A percentile compares a stretch with the other conserved stretches of the same genome.
Conservation (phyloP, 2,329 filamentous ascomycete species). For the Amylocarpus encephaloides region DNA sequence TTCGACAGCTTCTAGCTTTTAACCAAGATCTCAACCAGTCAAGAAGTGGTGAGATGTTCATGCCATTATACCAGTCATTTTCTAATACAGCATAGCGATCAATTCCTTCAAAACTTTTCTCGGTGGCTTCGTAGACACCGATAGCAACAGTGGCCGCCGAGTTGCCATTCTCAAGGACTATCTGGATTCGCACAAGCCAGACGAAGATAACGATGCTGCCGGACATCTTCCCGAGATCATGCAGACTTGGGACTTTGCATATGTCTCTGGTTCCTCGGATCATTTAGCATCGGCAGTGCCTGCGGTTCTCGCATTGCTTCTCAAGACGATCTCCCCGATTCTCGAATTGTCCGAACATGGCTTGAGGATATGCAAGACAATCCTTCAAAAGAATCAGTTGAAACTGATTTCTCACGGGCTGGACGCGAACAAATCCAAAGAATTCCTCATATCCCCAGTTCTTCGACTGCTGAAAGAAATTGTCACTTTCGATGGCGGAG, state of each 20-base stretch:
- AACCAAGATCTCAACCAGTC: slow-evolving; percentile 62
- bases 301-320: slow-evolving; percentile 72
- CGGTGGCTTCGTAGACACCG: slow-evolving; percentile 53
- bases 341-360: slow-evolving; percentile 72
- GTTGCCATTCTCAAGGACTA: slow-evolving; percentile 62
- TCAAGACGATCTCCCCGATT: slow-evolving; percentile 69
- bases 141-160: slow-evolving; percentile 42
- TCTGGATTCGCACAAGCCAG: slow-evolving; percentile 48
- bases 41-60: slow-evolving; percentile 50
- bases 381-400: slow-evolving; percentile 74
- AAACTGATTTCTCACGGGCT: slow-evolving; percentile 75
- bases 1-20: slow-evolving; percentile 63
- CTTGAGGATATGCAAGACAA: slow-evolving; percentile 69
- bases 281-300: slow-evolving; percentile 73
- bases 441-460: slow-evolving; percentile 82
- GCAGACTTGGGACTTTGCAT: slow-evolving; percentile 81
- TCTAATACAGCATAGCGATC: slow-evolving; percentile 42
- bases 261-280: slow-evolving; percentile 67
- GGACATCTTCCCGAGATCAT: slow-evolving; percentile 73
- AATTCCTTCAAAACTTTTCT: slow-evolving; percentile 66
- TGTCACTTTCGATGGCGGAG: slow-evolving; percentile 79
- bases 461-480: slow-evolving; percentile 80
- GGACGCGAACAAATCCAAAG: slow-evolving; percentile 73
- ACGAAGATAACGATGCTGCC: slow-evolving; percentile 47
- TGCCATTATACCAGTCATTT: background rate